Percentiles rank a stretch among this genome's conserved stretches.
Evolutionary conservation across 2,329 filamentous ascomycete genomes (phyloP).

Genomic region (Malbranchea zuffiana): DNA sequence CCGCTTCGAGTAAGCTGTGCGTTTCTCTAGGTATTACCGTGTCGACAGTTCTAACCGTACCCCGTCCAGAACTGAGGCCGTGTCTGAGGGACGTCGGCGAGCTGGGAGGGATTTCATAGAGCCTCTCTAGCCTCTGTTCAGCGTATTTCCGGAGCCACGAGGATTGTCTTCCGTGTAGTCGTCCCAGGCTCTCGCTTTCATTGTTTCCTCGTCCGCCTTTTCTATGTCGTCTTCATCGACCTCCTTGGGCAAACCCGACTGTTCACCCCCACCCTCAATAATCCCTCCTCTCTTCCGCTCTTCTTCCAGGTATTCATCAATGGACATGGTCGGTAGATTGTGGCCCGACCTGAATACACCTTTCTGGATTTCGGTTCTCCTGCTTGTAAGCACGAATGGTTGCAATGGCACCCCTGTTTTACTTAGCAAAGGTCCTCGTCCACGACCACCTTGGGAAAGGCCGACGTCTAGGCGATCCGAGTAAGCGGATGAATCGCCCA

Average conservation of each 20-base stretch:
- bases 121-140: slow-evolving; percentile 40
- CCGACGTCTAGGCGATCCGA: slow-evolving; percentile 64
- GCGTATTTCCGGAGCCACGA: slow-evolving; percentile 45
- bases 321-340: slow-evolving; percentile 91
- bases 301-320: slow-evolving; percentile 94
- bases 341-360: slow-evolving; percentile 86
- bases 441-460: slow-evolving; percentile 36
- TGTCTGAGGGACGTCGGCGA: too few species aligned
- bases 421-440: slow-evolving; percentile 57
- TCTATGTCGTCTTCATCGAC: slow-evolving; percentile 83
- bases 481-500: slow-evolving; percentile 45
- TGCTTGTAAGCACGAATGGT: slow-evolving; percentile 77
- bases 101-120: too few species aligned
- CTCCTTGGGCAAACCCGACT: slow-evolving; percentile 55
- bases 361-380: slow-evolving; percentile 60
- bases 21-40: too few species aligned
- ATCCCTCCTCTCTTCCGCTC: slow-evolving; percentile 75
- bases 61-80: too few species aligned
- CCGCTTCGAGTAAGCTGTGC: slow-evolving; percentile 9
- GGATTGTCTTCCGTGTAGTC: slow-evolving; percentile 87
- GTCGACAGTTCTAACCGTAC: too few species aligned
- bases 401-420: slow-evolving; percentile 72
- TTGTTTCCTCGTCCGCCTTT: slow-evolving; percentile 77
- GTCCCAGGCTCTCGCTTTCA: slow-evolving; percentile 92
- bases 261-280: slow-evolving; percentile 78